Evolutionary conservation across 1,139 yeast species (phyloP).

Genomic region (Sugiyamaella neomexicana): DNA sequence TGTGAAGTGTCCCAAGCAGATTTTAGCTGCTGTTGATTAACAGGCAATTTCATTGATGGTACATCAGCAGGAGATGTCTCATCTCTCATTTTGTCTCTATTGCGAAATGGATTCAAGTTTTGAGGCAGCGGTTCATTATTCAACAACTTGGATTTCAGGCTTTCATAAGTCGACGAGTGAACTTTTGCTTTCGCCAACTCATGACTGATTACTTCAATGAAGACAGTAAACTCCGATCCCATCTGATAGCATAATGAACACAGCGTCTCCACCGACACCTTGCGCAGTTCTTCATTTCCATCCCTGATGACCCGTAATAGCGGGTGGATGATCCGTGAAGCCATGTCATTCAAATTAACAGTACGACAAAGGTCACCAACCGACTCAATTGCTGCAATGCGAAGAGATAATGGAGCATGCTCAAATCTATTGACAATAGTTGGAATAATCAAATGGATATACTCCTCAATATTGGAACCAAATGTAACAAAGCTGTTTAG

Average conservation of each 20-base stretch:
- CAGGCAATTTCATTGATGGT: slow-evolving; percentile 72
- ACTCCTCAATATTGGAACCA: slow-evolving; percentile 86
- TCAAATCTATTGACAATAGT: slow-evolving; percentile 81
- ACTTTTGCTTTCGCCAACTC: slow-evolving; percentile 63
- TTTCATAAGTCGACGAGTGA: slow-evolving; percentile 76
- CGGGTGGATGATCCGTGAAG: slow-evolving; percentile 88
- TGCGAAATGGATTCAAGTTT: slow-evolving; percentile 56
- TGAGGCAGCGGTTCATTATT: slow-evolving; percentile 91
- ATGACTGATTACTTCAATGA: slow-evolving; percentile 81
- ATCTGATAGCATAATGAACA: slow-evolving; percentile 76
- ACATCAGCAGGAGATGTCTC: slow-evolving; percentile 67
- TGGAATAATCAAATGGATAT: slow-evolving; percentile 81
- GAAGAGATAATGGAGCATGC: slow-evolving; percentile 55
- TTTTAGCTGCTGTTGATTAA: slow-evolving; percentile 72
- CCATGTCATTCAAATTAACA: slow-evolving; percentile 80
- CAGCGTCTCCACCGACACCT: slow-evolving; percentile 71
- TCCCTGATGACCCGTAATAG: slow-evolving; percentile 66
- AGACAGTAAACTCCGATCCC: slow-evolving; percentile 82
- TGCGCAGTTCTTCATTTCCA: slow-evolving; percentile 60
- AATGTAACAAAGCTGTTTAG: slow-evolving; percentile 85
- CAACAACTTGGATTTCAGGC: slow-evolving; percentile 70
- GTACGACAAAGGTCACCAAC: slow-evolving; percentile 77
- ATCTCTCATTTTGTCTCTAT: slow-evolving; percentile 52
- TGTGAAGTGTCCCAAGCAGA: slow-evolving; percentile 92
- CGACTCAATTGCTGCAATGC: slow-evolving; percentile 78